phyloP scores from a whole-genome alignment of 495 filamentous ascomycete genomes.

The Hypoxylon subgilvum region DNA sequence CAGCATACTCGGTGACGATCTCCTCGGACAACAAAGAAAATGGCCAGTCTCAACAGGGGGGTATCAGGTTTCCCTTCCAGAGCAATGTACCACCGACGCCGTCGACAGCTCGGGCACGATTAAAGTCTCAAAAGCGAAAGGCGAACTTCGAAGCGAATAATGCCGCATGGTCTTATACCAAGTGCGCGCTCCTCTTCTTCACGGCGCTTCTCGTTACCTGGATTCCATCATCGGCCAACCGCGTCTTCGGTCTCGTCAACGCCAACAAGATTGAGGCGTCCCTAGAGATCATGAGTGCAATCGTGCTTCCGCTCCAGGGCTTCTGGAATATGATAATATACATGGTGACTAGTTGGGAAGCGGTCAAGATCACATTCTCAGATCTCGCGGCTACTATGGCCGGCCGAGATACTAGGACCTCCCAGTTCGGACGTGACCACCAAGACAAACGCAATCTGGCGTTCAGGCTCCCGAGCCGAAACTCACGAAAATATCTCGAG shows the following conservation, averaged over 20 bases:
- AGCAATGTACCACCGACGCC: constrained; percentile 26
- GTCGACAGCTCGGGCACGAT: constrained; percentile 17
- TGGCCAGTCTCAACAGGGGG: constrained; percentile 31
- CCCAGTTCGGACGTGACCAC: constrained; percentile 26
- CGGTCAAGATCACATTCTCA: constrained; percentile 48
- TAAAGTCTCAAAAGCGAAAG: constrained; percentile 35
- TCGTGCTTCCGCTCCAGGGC: constrained; percentile 83
- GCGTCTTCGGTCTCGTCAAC: constrained; percentile 71
- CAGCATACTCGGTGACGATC: constrained; percentile 56
- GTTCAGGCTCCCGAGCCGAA: constrained; percentile 28
- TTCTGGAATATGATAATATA: constrained; percentile 90
- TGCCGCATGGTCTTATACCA: constrained; percentile 79
- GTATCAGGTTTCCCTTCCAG: constrained; percentile 21
- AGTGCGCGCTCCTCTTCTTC: constrained; percentile 87
- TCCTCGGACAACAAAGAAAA: constrained; percentile 43
- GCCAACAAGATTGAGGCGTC: constrained; percentile 58
- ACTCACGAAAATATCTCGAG: constrained; percentile 22
- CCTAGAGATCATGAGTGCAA: constrained; percentile 71
- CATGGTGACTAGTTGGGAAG: constrained; percentile 64
- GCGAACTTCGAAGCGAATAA: constrained; percentile 48
- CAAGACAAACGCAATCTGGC: constrained; percentile 25
- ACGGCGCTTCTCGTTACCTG: constrained; percentile 80
- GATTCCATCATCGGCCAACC: constrained; percentile 82
- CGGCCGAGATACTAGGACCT: constrained; percentile 22
- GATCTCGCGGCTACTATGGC: constrained; percentile 16